Evolutionary conservation across 176 grass and related monocot species (phyloP).

Genomic region (Dactylis glomerata): DNA sequence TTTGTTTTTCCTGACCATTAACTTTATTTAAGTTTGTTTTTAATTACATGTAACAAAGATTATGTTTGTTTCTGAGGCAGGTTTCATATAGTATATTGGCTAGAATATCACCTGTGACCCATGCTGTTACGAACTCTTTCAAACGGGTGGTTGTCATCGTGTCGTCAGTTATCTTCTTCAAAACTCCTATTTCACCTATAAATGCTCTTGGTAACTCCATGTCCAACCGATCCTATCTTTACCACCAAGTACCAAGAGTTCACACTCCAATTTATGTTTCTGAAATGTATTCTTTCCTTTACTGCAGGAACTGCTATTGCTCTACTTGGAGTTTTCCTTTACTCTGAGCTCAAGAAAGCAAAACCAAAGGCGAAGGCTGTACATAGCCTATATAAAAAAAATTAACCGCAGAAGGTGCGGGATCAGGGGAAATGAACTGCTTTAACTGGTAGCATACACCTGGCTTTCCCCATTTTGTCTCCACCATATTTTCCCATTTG

Average conservation of each 20-base stretch:
- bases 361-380: conserved; percentile 39
- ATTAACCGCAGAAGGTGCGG: conserved; percentile 11
- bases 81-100: conserved; percentile 82
- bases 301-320: conserved; percentile 56
- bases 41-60: neutral
- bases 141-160: conserved; percentile 82
- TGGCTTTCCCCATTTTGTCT: conserved; percentile 14
- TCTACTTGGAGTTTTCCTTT: conserved; percentile 56
- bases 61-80: conserved; percentile 37
- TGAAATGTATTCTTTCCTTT: neutral
- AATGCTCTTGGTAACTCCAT: conserved; percentile 61
- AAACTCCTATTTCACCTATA: conserved; percentile 68
- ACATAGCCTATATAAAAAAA: neutral
- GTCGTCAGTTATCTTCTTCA: conserved; percentile 75
- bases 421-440: conserved; percentile 1
- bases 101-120: conserved; percentile 67
- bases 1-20: neutral
- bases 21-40: neutral
- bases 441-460: conserved; percentile 13
- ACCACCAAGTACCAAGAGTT: neutral
- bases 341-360: conserved; percentile 42
- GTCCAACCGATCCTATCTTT: neutral
- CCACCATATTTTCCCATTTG: conserved; percentile 14
- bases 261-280: neutral
- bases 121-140: conserved; percentile 79